These are phyloP conservation scores for Penicillium sp. DNA, from an alignment of 2,329 filamentous ascomycete genomes.

Conservation along the genomic window DNA sequence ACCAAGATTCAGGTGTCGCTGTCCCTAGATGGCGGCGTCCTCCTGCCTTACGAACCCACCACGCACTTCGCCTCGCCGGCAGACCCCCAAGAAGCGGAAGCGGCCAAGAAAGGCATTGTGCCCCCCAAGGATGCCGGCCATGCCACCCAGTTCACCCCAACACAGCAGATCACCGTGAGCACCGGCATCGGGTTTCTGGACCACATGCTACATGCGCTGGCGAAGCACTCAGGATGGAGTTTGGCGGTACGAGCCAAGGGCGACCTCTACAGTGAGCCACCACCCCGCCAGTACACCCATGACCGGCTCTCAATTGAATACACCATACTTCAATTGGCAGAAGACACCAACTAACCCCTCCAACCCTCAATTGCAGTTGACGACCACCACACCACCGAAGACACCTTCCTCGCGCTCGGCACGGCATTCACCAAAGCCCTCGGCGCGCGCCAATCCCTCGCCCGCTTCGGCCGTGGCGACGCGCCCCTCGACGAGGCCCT, in stretches of 20 bases:
- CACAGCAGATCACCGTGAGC: conserved; percentile 81
- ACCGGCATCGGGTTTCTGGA: conserved; percentile 97
- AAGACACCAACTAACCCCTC: conserved; percentile 5
- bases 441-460: conserved; percentile 72
- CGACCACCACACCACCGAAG: conserved; percentile 97
- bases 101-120: conserved; percentile 46
- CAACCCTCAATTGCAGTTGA: conserved; percentile 71
- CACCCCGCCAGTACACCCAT: no score
- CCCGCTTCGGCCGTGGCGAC: conserved; percentile 88
- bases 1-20: conserved; percentile 93
- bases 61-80: conserved; percentile 62
- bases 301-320: no score
- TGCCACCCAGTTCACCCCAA: conserved; percentile 77
- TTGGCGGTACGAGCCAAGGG: conserved; percentile 77
- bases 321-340: no score
- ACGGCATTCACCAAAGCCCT: conserved; percentile 78
- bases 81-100: conserved; percentile 52
- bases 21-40: conserved; percentile 83
- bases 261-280: conserved; percentile 76
- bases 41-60: conserved; percentile 43
- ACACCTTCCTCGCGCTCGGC: conserved; percentile 88
- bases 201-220: conserved; percentile 96
- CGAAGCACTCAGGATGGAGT: conserved; percentile 95
- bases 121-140: conserved; percentile 57
- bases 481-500: conserved; percentile 93